Base-by-base conservation (phyloP, 495 filamentous ascomycete genomes). In the Penicillium herquei region DNA sequence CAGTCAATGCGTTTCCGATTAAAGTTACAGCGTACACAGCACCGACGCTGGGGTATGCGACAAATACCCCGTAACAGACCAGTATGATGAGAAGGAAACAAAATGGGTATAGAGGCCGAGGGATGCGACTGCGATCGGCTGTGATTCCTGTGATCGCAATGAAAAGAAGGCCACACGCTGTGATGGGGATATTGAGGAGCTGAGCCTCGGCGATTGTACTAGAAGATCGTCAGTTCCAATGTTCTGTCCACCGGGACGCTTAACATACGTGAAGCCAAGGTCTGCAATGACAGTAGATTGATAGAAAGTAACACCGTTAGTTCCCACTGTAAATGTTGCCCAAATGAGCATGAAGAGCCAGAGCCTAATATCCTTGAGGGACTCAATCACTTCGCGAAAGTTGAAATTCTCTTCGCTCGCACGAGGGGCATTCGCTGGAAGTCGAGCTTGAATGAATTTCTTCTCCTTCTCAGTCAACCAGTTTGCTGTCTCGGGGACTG, bases 211-310 rank as follows among this genome's bases (percentile, higher is more conserved):
- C 71, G 43, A 74, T 71, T 9, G 59, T 70, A 32, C 70, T 74
- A 39, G 7, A 17, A 35, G 10, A 16, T 1, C 4, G 33, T 50
- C 7, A 50, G 34, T 37, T 26, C 6, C 7, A 37, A 37, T 37
- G 34, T 1, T 37, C 12, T 10, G 34, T 26, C 4, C 34, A 37
- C 34, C 5, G 26, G 8, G 48, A 39, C 33, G 6, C n/a, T 16
- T 13, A 37, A 65, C 66, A 52, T 52, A 69, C 68, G 74, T 65
- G 42, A 74, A 75, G 1, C 74, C 74, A 2, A 77, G 66, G 47
- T 74, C 65, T 3, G 72, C 68, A 55, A 77, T 77, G 13, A 77
- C 72, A 0, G 72, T 77, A 0, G 72, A 65, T 34, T 74, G 73
- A 30, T 75, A 75, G 54, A 77, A 77, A 30, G 61, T 69, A 6